phyloP scores from a whole-genome alignment of 2,329 filamentous ascomycete genomes.

The Sporothrix sp. region DNA sequence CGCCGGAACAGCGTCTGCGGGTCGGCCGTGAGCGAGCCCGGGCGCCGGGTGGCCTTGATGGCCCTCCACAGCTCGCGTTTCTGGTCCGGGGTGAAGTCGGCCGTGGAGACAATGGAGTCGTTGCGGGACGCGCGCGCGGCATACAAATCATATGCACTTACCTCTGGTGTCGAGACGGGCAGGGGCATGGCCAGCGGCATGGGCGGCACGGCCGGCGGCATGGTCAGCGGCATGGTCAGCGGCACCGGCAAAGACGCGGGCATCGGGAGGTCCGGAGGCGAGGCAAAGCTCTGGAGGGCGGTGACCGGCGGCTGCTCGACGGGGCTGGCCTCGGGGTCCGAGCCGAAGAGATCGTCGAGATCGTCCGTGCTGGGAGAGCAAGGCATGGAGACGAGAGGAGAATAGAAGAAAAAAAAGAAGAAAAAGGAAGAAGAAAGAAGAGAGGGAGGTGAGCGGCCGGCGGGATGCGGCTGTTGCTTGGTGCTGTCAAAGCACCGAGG shows the following conservation, averaged over 20 bases:
- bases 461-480: background rate
- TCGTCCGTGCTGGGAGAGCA: background rate
- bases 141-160: background rate
- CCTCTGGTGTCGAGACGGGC: background rate
- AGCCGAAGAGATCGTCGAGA: conserved; percentile 6
- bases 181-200: background rate
- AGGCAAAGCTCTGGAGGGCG: too few species aligned
- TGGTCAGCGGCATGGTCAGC: too few species aligned
- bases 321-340: background rate
- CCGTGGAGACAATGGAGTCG: background rate
- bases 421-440: background rate
- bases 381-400: background rate
- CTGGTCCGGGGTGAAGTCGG: conserved; percentile 3
- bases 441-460: background rate
- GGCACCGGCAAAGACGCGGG: too few species aligned
- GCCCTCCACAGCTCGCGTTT: background rate
- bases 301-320: background rate
- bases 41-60: background rate
- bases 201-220: background rate
- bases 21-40: background rate
- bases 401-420: background rate
- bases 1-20: background rate
- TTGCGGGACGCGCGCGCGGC: background rate
- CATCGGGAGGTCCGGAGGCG: too few species aligned
- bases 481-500: background rate